A percentile compares a stretch with the other conserved stretches of the same genome.
phyloP scores from a whole-genome alignment of 805 yeast genomes.

The Lipomyces mesembrius region DNA sequence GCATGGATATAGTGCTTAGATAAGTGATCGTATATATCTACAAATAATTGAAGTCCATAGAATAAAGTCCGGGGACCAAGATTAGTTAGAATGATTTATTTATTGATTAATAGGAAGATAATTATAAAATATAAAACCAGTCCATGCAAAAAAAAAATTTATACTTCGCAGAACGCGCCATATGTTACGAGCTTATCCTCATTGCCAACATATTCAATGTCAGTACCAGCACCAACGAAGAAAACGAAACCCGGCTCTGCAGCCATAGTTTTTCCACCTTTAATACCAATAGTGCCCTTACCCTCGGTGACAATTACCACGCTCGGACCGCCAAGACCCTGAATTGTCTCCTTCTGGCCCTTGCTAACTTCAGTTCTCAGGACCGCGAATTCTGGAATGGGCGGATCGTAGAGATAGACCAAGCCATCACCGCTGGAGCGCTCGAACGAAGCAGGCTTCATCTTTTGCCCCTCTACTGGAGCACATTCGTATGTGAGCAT shows the following conservation, averaged over 20 bases:
- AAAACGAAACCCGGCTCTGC: conserved; percentile 77
- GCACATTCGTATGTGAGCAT: conserved; percentile 91
- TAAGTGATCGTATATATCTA: not conserved
- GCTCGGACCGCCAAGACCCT: conserved; percentile 82
- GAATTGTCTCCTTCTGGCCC: conserved; percentile 58
- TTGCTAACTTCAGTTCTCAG: conserved; percentile 71
- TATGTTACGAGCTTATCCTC: conserved; percentile 66
- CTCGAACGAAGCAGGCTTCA: conserved; percentile 65
- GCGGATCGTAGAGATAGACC: conserved; percentile 77
- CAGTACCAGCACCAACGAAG: conserved; percentile 79
- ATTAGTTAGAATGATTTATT: conserved; percentile 1
- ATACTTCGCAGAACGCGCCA: conserved; percentile 86
- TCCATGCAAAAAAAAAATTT: conserved; percentile 15
- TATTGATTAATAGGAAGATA: conserved; percentile 6
- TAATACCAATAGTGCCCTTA: conserved; percentile 59
- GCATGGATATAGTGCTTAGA: not conserved
- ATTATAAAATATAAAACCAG: conserved; percentile 12
- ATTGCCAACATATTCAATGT: conserved; percentile 56
- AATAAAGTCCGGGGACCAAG: not conserved
- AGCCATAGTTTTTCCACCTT: conserved; percentile 49
- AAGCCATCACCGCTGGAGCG: conserved; percentile 46
- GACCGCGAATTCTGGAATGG: conserved; percentile 95
- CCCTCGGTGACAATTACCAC: conserved; percentile 85
- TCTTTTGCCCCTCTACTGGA: conserved; percentile 90
- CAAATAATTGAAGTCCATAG: no score